Percentiles rank a stretch among this genome's conserved stretches.
phyloP scores from a whole-genome alignment of 495 filamentous ascomycete genomes.

The Daldinia bambusicola region DNA sequence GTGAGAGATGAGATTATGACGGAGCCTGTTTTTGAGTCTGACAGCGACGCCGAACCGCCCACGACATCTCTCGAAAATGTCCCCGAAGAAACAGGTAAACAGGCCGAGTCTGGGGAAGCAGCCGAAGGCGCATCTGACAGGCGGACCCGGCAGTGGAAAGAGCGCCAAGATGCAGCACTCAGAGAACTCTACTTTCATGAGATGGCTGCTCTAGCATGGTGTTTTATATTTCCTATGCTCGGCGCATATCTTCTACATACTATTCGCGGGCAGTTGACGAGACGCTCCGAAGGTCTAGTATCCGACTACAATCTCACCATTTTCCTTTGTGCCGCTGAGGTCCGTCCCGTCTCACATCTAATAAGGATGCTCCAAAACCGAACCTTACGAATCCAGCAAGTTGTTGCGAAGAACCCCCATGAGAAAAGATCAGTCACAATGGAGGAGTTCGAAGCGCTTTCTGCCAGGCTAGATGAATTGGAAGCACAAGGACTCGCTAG shows the following conservation, averaged over 20 bases:
- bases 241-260: conserved; percentile 82
- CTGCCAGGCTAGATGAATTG: conserved; percentile 72
- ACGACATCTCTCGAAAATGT: conserved; percentile 52
- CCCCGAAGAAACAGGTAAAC: conserved; percentile 51
- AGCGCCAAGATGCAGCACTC: conserved; percentile 54
- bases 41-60: conserved; percentile 56
- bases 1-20: conserved; percentile 56
- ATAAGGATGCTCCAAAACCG: conserved; percentile 81
- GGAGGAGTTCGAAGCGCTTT: conserved; percentile 65
- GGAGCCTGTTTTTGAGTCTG: conserved; percentile 61
- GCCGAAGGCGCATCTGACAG: conserved; percentile 3
- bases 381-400: conserved; percentile 83
- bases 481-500: conserved; percentile 66
- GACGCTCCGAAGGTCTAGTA: conserved; percentile 85
- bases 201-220: conserved; percentile 74
- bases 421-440: conserved; percentile 53
- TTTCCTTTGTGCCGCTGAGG: conserved; percentile 87
- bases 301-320: conserved; percentile 95
- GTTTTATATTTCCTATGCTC: conserved; percentile 80
- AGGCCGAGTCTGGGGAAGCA: conserved; percentile 6
- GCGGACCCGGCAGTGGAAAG: conserved; percentile 41
- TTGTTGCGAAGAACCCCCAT: conserved; percentile 67
- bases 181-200: conserved; percentile 80
- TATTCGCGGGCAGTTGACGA: conserved; percentile 77
- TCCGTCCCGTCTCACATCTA: conserved; percentile 81